Evolutionary conservation across 2,329 filamentous ascomycete species (phyloP), one percentile per base, ranked within the genome.

Genomic region (Apiospora saccharicola): DNA sequence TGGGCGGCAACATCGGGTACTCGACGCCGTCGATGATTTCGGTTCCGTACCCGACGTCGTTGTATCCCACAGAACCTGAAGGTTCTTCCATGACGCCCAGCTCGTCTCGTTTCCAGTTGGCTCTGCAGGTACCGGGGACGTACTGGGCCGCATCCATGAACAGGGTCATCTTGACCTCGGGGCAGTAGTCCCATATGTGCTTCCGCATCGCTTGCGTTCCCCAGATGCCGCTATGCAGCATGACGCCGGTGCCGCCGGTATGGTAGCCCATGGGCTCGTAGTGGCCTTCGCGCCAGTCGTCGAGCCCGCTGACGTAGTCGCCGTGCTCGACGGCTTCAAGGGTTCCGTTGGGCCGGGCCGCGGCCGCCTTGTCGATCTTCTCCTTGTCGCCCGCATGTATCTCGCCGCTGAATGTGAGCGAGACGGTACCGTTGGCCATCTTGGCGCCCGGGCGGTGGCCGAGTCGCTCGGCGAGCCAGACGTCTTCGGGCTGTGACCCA

Each of bases 181-280:
- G 88, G 73, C 88, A 90, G 78, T 90, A 90, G 41, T 85, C 82
- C 85, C 86, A 89, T 57, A 90, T 86, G 73, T 88, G 85, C 73
- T 83, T 82, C 37, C 88, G 81, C 77, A 82, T 76, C 73, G 83
- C 81, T 0, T 84, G 84, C 5, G 81, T 84, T 37, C 86, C 86
- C 87, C 87, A 90, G 53, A 89, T 84, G 1, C 79, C 80, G 14
- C 76, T 73, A 73, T 87, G 85, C 24, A 89, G 79, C 70, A 78
- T 83, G 16, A 77, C 77, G 68, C 88, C 88, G 71, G 84, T 85
- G 10, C 84, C 84, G 30, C 87, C 87, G 1, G 86, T 87, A 77
- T 90, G 88, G 77, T 88, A 90, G 61, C 88, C 88, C 88, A 90
- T 88, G 19, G 88, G 88, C 77, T 88, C 84, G 77, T 89, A 89